Base-by-base conservation (phyloP, 768 basidiomycete genomes). In the Hygrocybe punicea region DNA sequence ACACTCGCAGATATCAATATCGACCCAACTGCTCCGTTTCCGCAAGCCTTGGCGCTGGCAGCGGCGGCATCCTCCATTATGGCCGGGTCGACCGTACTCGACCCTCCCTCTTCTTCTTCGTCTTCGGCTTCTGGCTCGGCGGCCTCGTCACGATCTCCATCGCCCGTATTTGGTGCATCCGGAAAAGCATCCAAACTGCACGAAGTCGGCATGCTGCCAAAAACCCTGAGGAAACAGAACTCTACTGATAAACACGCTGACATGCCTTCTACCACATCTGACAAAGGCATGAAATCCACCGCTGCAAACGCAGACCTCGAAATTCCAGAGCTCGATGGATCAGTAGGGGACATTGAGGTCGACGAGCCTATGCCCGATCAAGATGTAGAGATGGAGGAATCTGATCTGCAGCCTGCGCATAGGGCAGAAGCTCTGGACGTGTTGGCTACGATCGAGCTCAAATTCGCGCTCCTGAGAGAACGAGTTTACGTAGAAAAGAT, bases 401-500 rank as follows among this genome's bases (percentile, higher is more conserved):
- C 79, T 10, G 92, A 93, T 59, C 72, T 91, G 53, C 89, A 91
- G 58, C 88, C 87, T 45, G 87, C 87, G 1, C 89, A 91, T 68
- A 81, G 91, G 19, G 86, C 86, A 3, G 93, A 96, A 65, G 93
- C 93, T 0, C 80, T 98, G 56, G 93, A 94, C 57, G 87, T 88
- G 0, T 76, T 98, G 6, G 88, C 95, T 3, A 81, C 78, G 45
- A 95, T 99, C 63, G 96, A 99, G 67, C 84, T 98, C 72, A 92
- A 91, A 65, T 97, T 94, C 70, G 94, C 95, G 0, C 73, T 89
- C 33, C 71, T 98, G 55, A 75, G 96, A 47, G 94, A 98, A 68
- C 78, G 84, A 50, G 78, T 98, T 14, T 98, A 95, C 69, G 79
- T 98, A 17, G 96, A 98, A 73, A 90, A 94, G 69, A 93, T 98